Evolutionary conservation across 2,329 filamentous ascomycete species (phyloP).

Genomic region (Arthroderma uncinatum): DNA sequence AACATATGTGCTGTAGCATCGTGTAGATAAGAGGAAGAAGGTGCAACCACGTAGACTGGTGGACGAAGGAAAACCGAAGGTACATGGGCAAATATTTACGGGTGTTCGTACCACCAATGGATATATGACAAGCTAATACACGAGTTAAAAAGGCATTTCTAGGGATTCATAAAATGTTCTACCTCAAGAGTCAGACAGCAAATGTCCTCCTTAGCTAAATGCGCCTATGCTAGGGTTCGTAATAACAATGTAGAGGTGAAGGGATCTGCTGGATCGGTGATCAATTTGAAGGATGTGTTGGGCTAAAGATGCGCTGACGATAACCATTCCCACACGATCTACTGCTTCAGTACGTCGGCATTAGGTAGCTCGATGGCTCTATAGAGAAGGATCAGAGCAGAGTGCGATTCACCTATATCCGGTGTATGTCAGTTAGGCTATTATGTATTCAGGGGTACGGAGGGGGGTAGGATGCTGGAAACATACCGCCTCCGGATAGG

Average conservation of each 20-base stretch:
- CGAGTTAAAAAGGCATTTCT: neutral
- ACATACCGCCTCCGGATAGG: conserved; percentile 70
- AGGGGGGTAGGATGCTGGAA: neutral
- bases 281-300: no score
- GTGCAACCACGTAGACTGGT: no score
- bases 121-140: neutral
- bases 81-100: no score
- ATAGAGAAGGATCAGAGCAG: conserved; percentile 41
- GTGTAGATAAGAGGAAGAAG: no score
- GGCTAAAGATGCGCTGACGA: no score
- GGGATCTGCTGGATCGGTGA: neutral
- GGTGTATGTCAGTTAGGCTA: neutral
- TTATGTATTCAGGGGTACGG: neutral
- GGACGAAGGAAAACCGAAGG: no score
- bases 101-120: no score
- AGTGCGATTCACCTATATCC: conserved; percentile 40
- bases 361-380: conserved; percentile 40
- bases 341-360: conserved; percentile 27
- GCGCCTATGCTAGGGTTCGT: neutral
- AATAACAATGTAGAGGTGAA: neutral
- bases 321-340: neutral
- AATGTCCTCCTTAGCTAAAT: neutral
- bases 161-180: neutral
- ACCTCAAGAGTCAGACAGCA: neutral
- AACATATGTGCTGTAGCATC: no score